Conservation (phyloP, 2,329 filamentous ascomycete species). For the Botryotinia convoluta region DNA sequence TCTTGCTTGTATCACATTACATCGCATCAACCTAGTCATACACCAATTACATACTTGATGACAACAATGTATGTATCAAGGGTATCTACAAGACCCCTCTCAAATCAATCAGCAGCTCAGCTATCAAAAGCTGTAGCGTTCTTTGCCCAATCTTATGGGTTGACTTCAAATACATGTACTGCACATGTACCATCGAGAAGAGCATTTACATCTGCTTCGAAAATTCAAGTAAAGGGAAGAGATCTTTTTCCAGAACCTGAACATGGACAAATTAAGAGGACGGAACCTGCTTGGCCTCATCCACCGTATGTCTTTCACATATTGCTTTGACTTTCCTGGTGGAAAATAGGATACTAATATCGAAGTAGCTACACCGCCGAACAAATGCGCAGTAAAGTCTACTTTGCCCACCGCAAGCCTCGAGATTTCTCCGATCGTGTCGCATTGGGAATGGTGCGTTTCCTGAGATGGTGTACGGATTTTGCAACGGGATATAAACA, state of each 20-base stretch:
- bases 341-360: not conserved
- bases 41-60: not conserved
- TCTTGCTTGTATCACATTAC: not conserved
- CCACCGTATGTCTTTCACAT: constrained; percentile 31
- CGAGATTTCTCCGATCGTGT: constrained; percentile 72
- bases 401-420: constrained; percentile 73
- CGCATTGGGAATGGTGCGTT: constrained; percentile 72
- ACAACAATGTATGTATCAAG: constrained; percentile 34
- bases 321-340: not conserved
- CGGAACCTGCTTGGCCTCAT: constrained; percentile 62
- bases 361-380: constrained; percentile 65
- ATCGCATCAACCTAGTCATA: not conserved
- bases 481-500: constrained; percentile 77
- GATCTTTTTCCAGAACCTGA: constrained; percentile 38
- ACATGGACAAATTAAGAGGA: constrained; percentile 51
- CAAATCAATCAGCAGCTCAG: constrained; percentile 31
- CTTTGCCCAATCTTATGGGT: constrained; percentile 29
- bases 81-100: constrained; percentile 30
- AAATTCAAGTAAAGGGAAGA: constrained; percentile 28
- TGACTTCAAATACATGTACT: constrained; percentile 21
- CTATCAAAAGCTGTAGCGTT: constrained; percentile 32
- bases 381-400: constrained; percentile 70
- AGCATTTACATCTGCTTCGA: constrained; percentile 34
- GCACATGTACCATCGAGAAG: constrained; percentile 25
- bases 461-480: constrained; percentile 79